Evolutionary conservation across 805 yeast genomes (phyloP), one percentile per base, ranked within the genome.

Genomic region (Saccharomycopsis microspora): DNA sequence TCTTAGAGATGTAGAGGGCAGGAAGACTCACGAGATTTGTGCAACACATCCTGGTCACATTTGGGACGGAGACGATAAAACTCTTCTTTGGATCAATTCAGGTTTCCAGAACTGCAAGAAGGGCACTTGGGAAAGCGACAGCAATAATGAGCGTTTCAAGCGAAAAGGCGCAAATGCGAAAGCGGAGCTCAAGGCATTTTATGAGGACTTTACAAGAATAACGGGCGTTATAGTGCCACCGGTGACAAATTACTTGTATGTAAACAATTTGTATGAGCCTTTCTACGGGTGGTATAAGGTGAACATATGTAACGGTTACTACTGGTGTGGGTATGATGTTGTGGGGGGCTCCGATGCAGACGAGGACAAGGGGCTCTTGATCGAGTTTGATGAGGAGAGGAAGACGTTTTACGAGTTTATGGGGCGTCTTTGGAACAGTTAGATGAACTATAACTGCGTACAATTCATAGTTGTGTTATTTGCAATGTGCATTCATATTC

Each of bases 11-110:
- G 39, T 43, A 11, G 41, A 50, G 4, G 44, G 35, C 10, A 52
- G 49, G 3, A 41, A 44, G 10, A 41, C 58, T 30, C 45, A 61
- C 41, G 79, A 75, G 56, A 55, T 76, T 19, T 77, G 82, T 56
- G 68, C 80, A 0, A 72, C 72, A 34, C 49, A 46, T 10, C 82
- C 82, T 0, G 80, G 74, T 1, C 83, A 78, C 57, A 54, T 78
- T 7, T 62, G 65, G 32, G 73, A 70, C 43, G 65, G 58, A 28
- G 80, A 76, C 57, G 60, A 69, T 42, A 62, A 63, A 31, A 66
- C 75, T 1, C 56, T 78, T 35, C 56, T 77, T 3, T 78, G 84
- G 83, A 68, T 76, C 54, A 78, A 78, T 54, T 74, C 82, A 1
- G 85, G 85, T 0, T 74, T 75, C 57, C 58, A 65, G 36, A 68